Percentiles rank a stretch among this genome's conserved stretches.
Conservation (phyloP, 1,284 basidiomycete species). For the Albatrellus sp. region DNA sequence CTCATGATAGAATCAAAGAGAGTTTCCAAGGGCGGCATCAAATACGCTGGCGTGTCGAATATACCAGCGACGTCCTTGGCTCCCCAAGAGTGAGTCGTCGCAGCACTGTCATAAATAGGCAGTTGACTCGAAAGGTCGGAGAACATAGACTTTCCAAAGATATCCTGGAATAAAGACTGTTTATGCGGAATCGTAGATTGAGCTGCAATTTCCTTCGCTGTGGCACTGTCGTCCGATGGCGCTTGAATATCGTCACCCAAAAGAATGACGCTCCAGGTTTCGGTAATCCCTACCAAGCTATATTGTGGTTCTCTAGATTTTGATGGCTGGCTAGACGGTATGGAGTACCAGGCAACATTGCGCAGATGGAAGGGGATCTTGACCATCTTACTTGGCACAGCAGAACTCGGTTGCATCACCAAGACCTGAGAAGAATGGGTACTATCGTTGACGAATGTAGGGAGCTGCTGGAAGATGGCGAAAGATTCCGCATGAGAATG, state of each 20-base stretch:
- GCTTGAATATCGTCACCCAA: slow-evolving; percentile 44
- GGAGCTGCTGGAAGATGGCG: slow-evolving; percentile 34
- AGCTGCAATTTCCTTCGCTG: slow-evolving; percentile 30
- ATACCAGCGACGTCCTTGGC: slow-evolving; percentile 31
- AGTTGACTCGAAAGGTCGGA: slow-evolving; percentile 17
- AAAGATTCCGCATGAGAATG: slow-evolving; percentile 49
- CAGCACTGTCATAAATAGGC: slow-evolving; percentile 12
- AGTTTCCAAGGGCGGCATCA: slow-evolving; percentile 65
- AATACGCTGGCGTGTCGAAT: slow-evolving; percentile 69
- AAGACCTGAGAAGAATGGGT: slow-evolving; percentile 28
- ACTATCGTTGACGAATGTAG: slow-evolving; percentile 16
- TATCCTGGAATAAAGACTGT: slow-evolving; percentile 71
- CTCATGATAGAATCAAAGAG: slow-evolving; percentile 69
- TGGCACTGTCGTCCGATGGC: slow-evolving; percentile 27
- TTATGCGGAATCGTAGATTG: slow-evolving; percentile 18
- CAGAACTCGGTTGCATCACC: slow-evolving; percentile 36
- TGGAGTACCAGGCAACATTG: slow-evolving; percentile 34
- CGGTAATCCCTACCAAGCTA: slow-evolving; percentile 54
- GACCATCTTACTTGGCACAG: slow-evolving; percentile 27
- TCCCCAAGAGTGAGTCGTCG: slow-evolving; percentile 21
- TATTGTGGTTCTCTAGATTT: slow-evolving; percentile 22
- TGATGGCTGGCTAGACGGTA: slow-evolving; percentile 16
- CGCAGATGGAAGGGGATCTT: slow-evolving; percentile 50
- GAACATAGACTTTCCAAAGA: slow-evolving; percentile 66
- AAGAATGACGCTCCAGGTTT: slow-evolving; percentile 47